Base-by-base conservation (phyloP, 176 grass and related monocot genomes). In the Musa beccarii region DNA sequence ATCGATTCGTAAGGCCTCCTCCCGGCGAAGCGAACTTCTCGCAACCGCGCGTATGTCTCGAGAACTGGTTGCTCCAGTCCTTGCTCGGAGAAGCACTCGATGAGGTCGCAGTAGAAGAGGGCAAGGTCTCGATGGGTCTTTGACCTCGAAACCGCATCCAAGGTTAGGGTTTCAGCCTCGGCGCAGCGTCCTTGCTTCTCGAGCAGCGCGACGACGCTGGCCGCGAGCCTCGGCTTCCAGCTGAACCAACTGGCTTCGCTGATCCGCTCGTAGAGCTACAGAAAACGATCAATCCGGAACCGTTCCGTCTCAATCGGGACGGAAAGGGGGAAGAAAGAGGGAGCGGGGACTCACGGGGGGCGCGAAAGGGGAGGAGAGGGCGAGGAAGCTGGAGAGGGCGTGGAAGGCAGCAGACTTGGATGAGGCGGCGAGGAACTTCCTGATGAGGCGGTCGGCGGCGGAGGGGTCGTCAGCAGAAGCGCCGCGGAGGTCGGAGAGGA, bases 71-170 rank as follows among this genome's bases (percentile, higher is more conserved):
- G 55, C 53, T 71, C 91, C 52, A 98, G n/a, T 0, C 90, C 95
- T 0, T 78, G 86, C n/a, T 85, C 76, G 53, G 88, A 91, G 81
- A 93, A 87, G 43, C 86, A 78, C 22, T 84, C 86, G 43, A 98
- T 91, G 74, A 98, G 88, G 78, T 91, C 85, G 68, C 80, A 91
- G 80, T 87, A 93, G 80, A 98, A 98, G 59, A 89, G 63, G 49
- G 78, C 79, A 54, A 84, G 66, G 14, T 86, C 61, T 26, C 83
- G 87, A 43, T 52, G 29, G 29, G 86, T 82, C 2, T 66, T 52
- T 28, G 93, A 80, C 20, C 79, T 87, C 11, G 84, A 89, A 57
- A 79, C 63, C 55, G 95, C 87, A 21, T 84, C 80, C 7, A 75
- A 68, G 73, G 91, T 74, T 59, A 98, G 75, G 21, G 83, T 53